Base-by-base conservation (phyloP, 371 early-diverging fungal genomes). In the Choanephora cucurbitarum region DNA sequence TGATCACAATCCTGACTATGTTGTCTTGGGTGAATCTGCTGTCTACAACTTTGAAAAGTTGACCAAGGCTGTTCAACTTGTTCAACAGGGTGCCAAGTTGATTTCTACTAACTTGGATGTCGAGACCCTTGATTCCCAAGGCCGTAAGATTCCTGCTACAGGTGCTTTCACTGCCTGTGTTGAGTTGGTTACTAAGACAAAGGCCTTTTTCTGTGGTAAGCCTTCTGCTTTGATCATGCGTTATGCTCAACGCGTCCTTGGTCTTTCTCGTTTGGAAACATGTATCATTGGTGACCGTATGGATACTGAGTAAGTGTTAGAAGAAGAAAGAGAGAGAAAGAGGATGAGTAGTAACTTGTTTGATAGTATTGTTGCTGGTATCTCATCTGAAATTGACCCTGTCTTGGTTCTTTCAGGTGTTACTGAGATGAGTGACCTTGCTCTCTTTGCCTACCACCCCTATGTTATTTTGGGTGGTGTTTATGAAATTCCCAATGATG, bases 261-360 rank as follows among this genome's bases (percentile, higher is more conserved):
- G 82, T 24, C 63, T 78, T 44, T 62, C 58, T 55, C 83, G 85
- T 61, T 55, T 75, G 49, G 85, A 84, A 42, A 85, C 84, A 1
- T 84, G 85, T 68, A 85, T 87, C 47, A 79, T 87, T 63, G 87
- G 87, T 62, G 85, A 87, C 60, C 80, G 87, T 50, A 84, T 87
- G 83, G 85, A 87, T 66, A 87, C 85, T 33, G 87, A 87, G 65
- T 64, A 59, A 59, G 60, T 55, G n/a, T n/a, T n/a, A n/a, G n/a
- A n/a, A n/a, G n/a, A n/a, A n/a, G n/a, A n/a, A n/a, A n/a, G n/a
- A n/a, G n/a, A n/a, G n/a, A n/a, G n/a, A n/a, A n/a, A n/a, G n/a
- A n/a, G n/a, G n/a, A n/a, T n/a, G n/a, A n/a, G n/a, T n/a, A n/a
- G n/a, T n/a, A n/a, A n/a, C n/a, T n/a, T n/a, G n/a, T 5, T 39